phyloP scores from a whole-genome alignment of 225 moss, liverwort and hornwort species.

The Takakia lepidozioides region DNA sequence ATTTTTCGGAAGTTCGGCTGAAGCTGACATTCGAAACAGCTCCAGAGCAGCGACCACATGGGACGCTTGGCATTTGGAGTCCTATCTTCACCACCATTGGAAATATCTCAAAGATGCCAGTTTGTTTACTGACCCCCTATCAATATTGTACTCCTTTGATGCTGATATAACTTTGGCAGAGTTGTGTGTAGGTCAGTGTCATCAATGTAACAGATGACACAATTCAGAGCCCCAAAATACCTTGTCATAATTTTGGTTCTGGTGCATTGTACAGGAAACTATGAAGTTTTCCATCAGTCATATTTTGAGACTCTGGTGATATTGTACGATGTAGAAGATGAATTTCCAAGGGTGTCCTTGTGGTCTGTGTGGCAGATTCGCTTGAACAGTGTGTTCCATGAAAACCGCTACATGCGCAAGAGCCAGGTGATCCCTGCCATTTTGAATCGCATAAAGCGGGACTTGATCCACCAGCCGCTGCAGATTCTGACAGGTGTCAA shows the following conservation, averaged over 20 bases:
- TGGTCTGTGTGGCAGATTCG: slow-evolving; percentile 61
- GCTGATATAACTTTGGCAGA: too few species aligned
- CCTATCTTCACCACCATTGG: slow-evolving; percentile 85
- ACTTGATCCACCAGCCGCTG: slow-evolving; percentile 89
- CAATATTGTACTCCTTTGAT: too few species aligned
- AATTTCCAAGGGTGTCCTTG: too few species aligned
- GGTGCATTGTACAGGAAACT: too few species aligned
- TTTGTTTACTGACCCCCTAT: slow-evolving; percentile 16
- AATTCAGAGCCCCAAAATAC: too few species aligned
- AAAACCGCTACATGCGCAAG: slow-evolving; percentile 68
- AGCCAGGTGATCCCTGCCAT: slow-evolving; percentile 70
- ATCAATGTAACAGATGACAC: too few species aligned
- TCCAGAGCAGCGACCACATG: slow-evolving; percentile 78
- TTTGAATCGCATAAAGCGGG: slow-evolving; percentile 61
- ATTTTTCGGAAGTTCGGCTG: slow-evolving; percentile 68
- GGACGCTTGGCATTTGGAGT: slow-evolving; percentile 94
- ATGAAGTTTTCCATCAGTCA: too few species aligned
- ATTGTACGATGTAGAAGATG: too few species aligned
- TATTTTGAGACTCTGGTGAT: too few species aligned
- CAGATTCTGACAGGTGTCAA: slow-evolving; percentile 84
- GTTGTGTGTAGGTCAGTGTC: too few species aligned
- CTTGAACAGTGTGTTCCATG: slow-evolving; percentile 57
- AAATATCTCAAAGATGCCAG: slow-evolving; percentile 95
- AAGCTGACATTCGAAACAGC: slow-evolving; percentile 81
- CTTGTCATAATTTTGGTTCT: too few species aligned